phyloP scores from a whole-genome alignment of 257 asterid genomes.

The Penstemon newberryi region DNA sequence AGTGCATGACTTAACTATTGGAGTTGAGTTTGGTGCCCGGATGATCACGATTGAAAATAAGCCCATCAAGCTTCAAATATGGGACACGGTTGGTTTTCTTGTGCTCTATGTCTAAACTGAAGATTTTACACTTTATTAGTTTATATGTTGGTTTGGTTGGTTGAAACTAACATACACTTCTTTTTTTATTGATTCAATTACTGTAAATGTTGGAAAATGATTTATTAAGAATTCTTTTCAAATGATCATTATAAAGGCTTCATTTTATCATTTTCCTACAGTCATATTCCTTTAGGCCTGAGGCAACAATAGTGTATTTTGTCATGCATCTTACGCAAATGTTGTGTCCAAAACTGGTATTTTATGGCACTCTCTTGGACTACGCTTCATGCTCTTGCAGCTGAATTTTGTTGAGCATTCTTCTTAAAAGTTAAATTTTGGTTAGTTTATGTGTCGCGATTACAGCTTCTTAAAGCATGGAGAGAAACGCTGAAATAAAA shows the following conservation, averaged over 20 bases:
- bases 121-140: neutral
- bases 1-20: slow-evolving; percentile 61
- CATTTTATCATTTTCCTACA: neutral
- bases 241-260: slow-evolving; percentile 4
- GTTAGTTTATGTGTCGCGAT: neutral
- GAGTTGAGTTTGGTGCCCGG: slow-evolving; percentile 63
- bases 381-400: slow-evolving; percentile 1
- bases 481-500: slow-evolving; percentile 8
- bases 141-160: slow-evolving; percentile 5
- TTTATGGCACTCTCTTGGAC: slow-evolving; percentile 5
- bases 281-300: slow-evolving; percentile 4
- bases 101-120: neutral
- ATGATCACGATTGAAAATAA: slow-evolving; percentile 58
- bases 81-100: slow-evolving; percentile 53
- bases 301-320: neutral
- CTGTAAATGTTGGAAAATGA: slow-evolving; percentile 7
- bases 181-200: slow-evolving; percentile 8
- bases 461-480: neutral
- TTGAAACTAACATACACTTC: neutral
- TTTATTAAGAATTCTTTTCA: neutral
- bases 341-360: neutral
- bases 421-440: neutral
- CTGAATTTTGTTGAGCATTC: neutral
- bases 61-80: slow-evolving; percentile 58
- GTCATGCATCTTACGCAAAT: slow-evolving; percentile 4